Evolutionary conservation across 495 filamentous ascomycete species (phyloP), one percentile per base, ranked within the genome.

Genomic region (Penicillium desertorum): DNA sequence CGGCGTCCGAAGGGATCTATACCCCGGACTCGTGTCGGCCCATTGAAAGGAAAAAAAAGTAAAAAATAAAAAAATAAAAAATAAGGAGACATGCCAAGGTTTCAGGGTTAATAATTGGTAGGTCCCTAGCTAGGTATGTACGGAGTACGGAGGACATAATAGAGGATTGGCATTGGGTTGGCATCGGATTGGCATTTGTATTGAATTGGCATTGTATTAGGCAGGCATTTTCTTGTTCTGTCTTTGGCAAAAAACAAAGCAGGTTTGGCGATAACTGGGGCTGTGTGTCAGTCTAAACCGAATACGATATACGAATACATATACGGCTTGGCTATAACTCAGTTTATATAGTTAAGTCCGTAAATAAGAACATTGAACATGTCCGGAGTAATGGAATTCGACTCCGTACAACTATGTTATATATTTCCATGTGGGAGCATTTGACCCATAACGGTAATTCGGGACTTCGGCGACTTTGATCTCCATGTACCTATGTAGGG

Each of bases 401-500:
- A 23, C 22, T 4, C 22, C 1, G 22, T 22, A 23, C n/a, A n/a
- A n/a, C n/a, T 23, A 23, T 23, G 3, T 4, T 23, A 1, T 12
- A 32, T 32, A 43, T 19, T 43, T 22, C 4, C 17, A 22, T 8
- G 1, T 47, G 50, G 59, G 59, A 43, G 41, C 45, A 46, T 54
- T 19, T 54, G 43, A 17, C 48, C 49, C 43, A 42, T 47, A 27
- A n/a, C 56, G 61, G 63, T 32, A 62, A 58, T 36, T 61, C 61
- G 66, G 66, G 57, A 57, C 39, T 52, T 66, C 63, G 66, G 66
- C 54, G 14, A 52, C 16, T 56, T 55, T 59, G 9, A 29, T 29
- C 27, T 29, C 27, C 27, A 27, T 3, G 25, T 27, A 6, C 23
- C 23, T 25, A 25, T 2, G 23, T 25, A 3, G 27, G 27, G 27